phyloP scores from a whole-genome alignment of 371 early-diverging fungal species.

The Apophysomyces ossiformis region DNA sequence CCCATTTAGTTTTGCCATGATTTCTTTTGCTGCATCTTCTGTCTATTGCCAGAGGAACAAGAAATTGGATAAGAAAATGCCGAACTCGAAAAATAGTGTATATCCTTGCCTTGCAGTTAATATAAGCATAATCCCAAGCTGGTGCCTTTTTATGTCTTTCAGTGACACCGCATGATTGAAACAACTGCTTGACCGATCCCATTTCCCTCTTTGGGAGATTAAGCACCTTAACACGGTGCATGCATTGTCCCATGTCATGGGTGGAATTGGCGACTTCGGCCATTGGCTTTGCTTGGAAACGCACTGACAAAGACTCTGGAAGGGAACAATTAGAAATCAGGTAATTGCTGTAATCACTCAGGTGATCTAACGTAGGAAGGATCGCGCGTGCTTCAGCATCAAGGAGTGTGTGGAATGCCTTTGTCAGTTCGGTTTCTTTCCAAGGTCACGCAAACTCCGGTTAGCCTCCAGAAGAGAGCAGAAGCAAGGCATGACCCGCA shows the following conservation, averaged over 20 bases:
- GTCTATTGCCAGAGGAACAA: conserved; percentile 28
- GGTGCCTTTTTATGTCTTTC: conserved; percentile 52
- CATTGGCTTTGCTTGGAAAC: background rate
- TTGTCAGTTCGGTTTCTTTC: too few species aligned
- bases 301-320: background rate
- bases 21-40: conserved; percentile 47
- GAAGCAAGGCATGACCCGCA: background rate
- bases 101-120: conserved; percentile 48
- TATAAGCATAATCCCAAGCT: conserved; percentile 44
- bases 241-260: conserved; percentile 15
- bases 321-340: background rate
- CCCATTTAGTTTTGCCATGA: conserved; percentile 40
- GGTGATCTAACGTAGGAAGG: background rate
- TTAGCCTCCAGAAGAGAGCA: background rate
- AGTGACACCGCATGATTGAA: conserved; percentile 29
- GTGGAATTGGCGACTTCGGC: background rate
- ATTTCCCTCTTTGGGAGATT: conserved; percentile 40
- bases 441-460: too few species aligned
- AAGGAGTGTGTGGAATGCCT: background rate
- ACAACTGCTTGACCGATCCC: conserved; percentile 29
- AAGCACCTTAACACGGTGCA: conserved; percentile 40
- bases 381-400: conserved; percentile 3
- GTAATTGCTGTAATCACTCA: background rate
- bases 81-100: too few species aligned
- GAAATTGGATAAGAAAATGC: too few species aligned